Evolutionary conservation across 1,284 basidiomycete species (phyloP).

Genomic region (Austroboletus sp.): DNA sequence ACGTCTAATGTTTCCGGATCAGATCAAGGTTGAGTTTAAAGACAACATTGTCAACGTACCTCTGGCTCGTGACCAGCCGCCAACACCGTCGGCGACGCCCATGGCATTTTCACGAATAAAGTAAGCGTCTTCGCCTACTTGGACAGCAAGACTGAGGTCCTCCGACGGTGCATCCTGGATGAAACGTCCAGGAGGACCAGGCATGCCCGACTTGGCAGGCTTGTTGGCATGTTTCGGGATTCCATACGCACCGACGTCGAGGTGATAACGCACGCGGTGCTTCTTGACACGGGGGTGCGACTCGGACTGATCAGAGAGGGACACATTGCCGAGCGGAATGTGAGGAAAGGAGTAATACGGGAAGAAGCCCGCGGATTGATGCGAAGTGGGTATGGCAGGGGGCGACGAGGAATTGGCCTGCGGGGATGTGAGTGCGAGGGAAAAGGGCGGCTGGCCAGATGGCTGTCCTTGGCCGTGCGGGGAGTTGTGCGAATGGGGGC

Average conservation of each 20-base stretch:
- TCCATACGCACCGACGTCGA: conserved; percentile 70
- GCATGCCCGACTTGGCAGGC: conserved; percentile 29
- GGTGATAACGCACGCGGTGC: conserved; percentile 48
- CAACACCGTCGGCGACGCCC: conserved; percentile 85
- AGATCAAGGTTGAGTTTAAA: conserved; percentile 14
- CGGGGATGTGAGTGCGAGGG: conserved; percentile 43
- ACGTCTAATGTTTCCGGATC: conserved; percentile 15
- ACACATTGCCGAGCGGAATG: conserved; percentile 25
- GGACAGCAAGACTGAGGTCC: conserved; percentile 49
- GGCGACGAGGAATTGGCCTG: conserved; percentile 34
- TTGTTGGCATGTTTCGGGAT: conserved; percentile 43
- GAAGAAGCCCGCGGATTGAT: conserved; percentile 35
- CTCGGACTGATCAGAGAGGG: conserved; percentile 25
- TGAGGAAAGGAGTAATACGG: conserved; percentile 33
- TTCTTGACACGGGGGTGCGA: conserved; percentile 33
- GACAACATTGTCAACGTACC: conserved; percentile 17
- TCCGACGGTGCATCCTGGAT: conserved; percentile 26
- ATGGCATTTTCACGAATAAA: conserved; percentile 77
- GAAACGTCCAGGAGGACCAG: conserved; percentile 14
- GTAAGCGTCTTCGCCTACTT: conserved; percentile 83
- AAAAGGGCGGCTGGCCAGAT: conserved; percentile 30
- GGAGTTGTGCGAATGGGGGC: conserved; percentile 26
- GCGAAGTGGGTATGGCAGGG: conserved; percentile 34
- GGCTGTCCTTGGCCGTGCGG: conserved; percentile 31
- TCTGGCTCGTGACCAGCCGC: conserved; percentile 66